Evolutionary conservation across 2,329 filamentous ascomycete genomes (phyloP).

Genomic region (Cryphonectria carpinicola): DNA sequence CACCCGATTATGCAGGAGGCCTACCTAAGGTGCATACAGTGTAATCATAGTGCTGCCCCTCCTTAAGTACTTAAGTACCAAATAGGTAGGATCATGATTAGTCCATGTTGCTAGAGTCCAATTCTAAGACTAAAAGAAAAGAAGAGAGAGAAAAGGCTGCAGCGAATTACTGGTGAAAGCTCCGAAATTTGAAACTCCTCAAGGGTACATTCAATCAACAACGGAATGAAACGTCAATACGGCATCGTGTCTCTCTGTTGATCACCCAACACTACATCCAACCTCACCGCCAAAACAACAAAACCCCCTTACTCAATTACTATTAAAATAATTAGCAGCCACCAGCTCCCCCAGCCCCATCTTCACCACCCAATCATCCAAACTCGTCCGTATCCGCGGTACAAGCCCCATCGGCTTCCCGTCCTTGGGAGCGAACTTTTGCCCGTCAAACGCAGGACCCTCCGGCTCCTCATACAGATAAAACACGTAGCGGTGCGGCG

Average conservation of each 20-base stretch:
- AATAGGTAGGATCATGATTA: too few species aligned
- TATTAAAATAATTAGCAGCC: conserved; percentile 19
- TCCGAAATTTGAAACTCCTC: too few species aligned
- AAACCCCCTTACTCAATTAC: conserved; percentile 2
- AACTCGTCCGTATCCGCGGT: conserved; percentile 9
- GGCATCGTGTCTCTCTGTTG: too few species aligned
- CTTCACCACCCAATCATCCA: conserved; percentile 23
- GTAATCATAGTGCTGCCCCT: not conserved
- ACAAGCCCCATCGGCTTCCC: conserved; percentile 11
- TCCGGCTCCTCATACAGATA: conserved; percentile 50
- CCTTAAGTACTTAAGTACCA: too few species aligned
- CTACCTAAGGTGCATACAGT: not conserved
- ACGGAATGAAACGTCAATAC: too few species aligned
- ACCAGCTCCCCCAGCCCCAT: conserved; percentile 18
- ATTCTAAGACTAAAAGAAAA: too few species aligned
- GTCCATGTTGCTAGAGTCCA: too few species aligned
- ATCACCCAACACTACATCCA: not conserved
- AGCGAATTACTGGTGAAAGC: too few species aligned
- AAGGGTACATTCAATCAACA: not conserved
- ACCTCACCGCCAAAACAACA: not conserved
- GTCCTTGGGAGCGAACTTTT: conserved; percentile 10
- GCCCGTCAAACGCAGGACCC: not conserved
- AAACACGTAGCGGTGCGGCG: conserved; percentile 54
- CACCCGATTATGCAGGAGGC: not conserved
- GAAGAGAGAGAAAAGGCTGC: too few species aligned